Conservation (phyloP, 2,329 filamentous ascomycete genomes). For the Akanthomyces dipterigenus region DNA sequence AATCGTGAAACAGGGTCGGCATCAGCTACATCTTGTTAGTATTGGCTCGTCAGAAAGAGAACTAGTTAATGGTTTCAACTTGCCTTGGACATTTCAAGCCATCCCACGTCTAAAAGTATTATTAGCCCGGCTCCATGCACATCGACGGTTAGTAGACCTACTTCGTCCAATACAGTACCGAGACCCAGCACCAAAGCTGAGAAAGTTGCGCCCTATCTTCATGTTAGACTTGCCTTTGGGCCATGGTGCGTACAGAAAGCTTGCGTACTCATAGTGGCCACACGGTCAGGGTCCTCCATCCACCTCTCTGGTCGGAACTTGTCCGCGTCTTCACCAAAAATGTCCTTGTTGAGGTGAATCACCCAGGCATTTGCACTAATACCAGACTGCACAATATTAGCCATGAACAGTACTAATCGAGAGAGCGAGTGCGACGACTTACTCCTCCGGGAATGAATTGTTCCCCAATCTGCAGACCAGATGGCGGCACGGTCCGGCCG, state of each 20-base stretch:
- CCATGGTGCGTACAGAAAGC: no score
- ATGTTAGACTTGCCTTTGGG: neutral
- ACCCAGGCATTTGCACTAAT: constrained; percentile 23
- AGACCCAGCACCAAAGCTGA: neutral
- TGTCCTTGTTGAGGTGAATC: constrained; percentile 19
- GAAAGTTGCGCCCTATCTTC: neutral
- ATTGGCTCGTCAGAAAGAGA: no score
- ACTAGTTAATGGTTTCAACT: no score
- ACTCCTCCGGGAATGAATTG: constrained; percentile 15
- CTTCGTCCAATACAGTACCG: neutral
- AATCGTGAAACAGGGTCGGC: neutral
- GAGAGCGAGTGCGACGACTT: neutral
- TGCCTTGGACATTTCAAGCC: no score
- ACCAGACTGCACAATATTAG: neutral
- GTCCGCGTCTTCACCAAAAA: constrained; percentile 24
- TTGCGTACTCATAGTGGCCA: neutral
- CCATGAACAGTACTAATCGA: neutral
- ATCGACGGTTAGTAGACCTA: neutral
- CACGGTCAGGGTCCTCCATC: constrained; percentile 16
- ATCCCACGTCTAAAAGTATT: no score
- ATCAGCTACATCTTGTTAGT: neutral
- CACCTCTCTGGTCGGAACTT: constrained; percentile 31
- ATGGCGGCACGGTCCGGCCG: constrained; percentile 36
- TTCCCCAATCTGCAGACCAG: constrained; percentile 32
- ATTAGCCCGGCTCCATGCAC: no score